Conservation (phyloP, 805 yeast genomes). For the Ogataea trehalophila region DNA sequence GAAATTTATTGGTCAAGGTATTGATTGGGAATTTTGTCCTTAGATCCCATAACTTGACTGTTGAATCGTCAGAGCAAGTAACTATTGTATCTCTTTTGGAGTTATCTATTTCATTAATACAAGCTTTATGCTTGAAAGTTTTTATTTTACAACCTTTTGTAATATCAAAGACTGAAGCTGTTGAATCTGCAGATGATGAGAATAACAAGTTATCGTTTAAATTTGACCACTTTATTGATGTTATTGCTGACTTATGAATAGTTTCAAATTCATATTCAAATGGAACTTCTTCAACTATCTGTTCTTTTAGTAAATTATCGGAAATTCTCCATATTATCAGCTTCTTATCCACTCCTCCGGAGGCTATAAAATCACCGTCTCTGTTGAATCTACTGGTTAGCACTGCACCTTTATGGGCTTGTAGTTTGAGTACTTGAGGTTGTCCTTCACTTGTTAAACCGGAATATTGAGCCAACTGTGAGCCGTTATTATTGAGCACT, state of each 20-base stretch:
- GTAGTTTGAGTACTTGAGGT: constrained; percentile 32
- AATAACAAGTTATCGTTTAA: constrained; percentile 38
- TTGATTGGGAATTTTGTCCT: constrained; percentile 43
- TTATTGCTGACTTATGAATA: constrained; percentile 57
- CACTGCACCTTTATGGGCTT: constrained; percentile 53
- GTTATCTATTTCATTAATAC: constrained; percentile 51
- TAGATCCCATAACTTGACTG: constrained; percentile 58
- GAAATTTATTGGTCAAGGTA: constrained; percentile 38
- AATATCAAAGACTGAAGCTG: constrained; percentile 60
- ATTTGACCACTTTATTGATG: constrained; percentile 51
- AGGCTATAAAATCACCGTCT: constrained; percentile 49
- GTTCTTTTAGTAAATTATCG: not conserved
- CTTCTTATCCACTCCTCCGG: constrained; percentile 58
- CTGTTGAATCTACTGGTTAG: constrained; percentile 47
- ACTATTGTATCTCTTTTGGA: constrained; percentile 30
- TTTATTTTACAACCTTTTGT: constrained; percentile 50
- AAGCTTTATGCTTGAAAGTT: constrained; percentile 35
- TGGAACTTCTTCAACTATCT: constrained; percentile 11
- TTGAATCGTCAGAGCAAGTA: constrained; percentile 67
- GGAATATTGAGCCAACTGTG: no score
- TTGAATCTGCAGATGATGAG: constrained; percentile 57
- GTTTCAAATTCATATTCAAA: constrained; percentile 9
- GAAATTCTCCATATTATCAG: constrained; percentile 32
- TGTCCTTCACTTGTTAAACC: no score
- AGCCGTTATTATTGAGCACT: no score